Base-by-base conservation (phyloP, 345 rosid genomes). In the Eucalyptus cladocalyx region DNA sequence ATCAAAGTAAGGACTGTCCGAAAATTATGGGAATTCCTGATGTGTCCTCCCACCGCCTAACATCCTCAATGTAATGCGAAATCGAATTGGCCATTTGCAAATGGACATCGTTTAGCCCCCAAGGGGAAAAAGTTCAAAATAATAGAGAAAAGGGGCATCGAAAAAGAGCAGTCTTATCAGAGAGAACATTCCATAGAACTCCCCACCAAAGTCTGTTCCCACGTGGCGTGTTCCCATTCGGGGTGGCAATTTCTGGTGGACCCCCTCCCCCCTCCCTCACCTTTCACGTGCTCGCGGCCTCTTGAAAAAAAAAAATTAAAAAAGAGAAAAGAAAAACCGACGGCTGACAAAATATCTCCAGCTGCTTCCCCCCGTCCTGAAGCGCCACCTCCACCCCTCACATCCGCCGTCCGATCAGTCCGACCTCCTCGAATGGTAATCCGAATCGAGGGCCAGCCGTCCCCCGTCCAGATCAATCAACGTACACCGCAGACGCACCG, bases 161-260 rank as follows among this genome's bases (percentile, higher is more conserved):
- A 76, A 28, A 16, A 30, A 1, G 16, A 21, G 9, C 83, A 76
- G 83, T 76, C 40, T 37, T 19, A 37, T 76, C 83, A 37, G 86
- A 40, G 23, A 81, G 87, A 56, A 83, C 86, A 89, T 86, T 86
- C 60, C 43, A 10, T 9, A 1, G 23, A 32, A 23, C 43, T 19
- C 34, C 2, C 14, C 17, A 18, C 56, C 56, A 37, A 50, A 37
- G 40, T 23, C 43, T 14, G 21, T 8, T 17, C 1, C 58, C 67
- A 91, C 91, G 87, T 92, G 92, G 86, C 91, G 87, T 11, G 23
- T 62, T 86, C 28, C 89, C 69, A 89, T 92, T 92, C 43, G 90
- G 34, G 2, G 32, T 15, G 62, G 40, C 89, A 69, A 69, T 83
- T 90, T 88, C 87, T 81, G 56, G n/a, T 81, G 37, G 91, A 34